Evolutionary conservation across 2,329 filamentous ascomycete species (phyloP), one percentile per base, ranked within the genome.

Genomic region (Setomelanomma holmii): DNA sequence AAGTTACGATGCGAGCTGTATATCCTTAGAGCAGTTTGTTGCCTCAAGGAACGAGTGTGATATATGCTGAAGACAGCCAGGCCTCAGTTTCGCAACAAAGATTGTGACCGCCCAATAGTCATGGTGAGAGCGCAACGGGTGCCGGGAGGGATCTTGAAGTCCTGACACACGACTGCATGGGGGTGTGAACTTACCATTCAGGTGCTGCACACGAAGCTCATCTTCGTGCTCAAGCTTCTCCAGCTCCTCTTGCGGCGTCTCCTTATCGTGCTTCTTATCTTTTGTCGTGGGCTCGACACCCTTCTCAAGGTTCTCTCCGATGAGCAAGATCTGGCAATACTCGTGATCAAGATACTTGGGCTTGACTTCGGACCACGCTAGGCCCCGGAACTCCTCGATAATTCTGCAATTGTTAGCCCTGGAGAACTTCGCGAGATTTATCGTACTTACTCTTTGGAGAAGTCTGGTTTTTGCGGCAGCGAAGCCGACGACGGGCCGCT

Each of bases 151-250:
- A n/a, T 20, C 35, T 38, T 38, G 35, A 38, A 27, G 8, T 17
- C 8, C 5, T 19, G 23, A 33, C 8, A 44, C 34, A 8, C 12
- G 27, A 33, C n/a, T 30, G 17, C 11, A 5, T 14, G 16, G 21
- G 19, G 12, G 36, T 20, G 24, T 16, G 14, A 34, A 50, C 68
- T 64, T 70, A 82, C 83, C 84, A 60, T 80, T 74, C 11, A 88
- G 74, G 60, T 84, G 75, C 67, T 82, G 79, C 70, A 91, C 86
- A 5, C 90, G 81, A 51, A 86, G 76, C 55, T 87, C 80, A 61
- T 95, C 89, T 68, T 93, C 90, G 11, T 88, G 82, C 70, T 91
- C 89, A 2, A 96, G 76, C 68, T 87, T 85, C 69, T 92, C 85
- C 40, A 96, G 71, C 62, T 91, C 88, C 58, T 90, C 86, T n/a